phyloP scores from a whole-genome alignment of 2,329 filamentous ascomycete species.

The Incumbomyces delicatus region DNA sequence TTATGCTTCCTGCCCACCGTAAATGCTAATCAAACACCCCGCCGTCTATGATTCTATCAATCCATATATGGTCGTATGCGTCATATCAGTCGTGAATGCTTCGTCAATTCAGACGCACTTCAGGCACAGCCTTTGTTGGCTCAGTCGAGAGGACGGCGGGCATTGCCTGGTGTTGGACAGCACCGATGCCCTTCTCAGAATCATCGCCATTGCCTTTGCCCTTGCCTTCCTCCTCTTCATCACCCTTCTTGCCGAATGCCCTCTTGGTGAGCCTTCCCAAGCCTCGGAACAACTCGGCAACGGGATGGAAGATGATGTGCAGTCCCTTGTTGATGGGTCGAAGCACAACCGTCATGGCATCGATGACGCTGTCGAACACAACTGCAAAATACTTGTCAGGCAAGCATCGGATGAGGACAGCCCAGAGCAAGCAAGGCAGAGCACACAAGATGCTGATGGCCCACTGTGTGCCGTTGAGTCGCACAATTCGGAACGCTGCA shows the following conservation, averaged over 20 bases:
- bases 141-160: slow-evolving; percentile 1
- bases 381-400: slow-evolving; percentile 54
- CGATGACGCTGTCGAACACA: slow-evolving; percentile 41
- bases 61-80: not conserved
- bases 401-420: slow-evolving; percentile 68
- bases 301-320: slow-evolving; percentile 23
- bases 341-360: slow-evolving; percentile 45
- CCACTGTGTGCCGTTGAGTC: slow-evolving; percentile 69
- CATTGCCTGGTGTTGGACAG: not conserved
- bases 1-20: too few species aligned
- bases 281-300: slow-evolving; percentile 22
- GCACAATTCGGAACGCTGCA: slow-evolving; percentile 63
- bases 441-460: slow-evolving; percentile 77
- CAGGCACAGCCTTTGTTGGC: slow-evolving; percentile 1
- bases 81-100: not conserved
- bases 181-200: slow-evolving; percentile 2
- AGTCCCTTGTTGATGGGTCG: slow-evolving; percentile 28
- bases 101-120: slow-evolving; percentile 1
- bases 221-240: not conserved
- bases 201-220: not conserved
- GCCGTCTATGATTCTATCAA: too few species aligned
- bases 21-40: too few species aligned
- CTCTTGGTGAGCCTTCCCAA: slow-evolving; percentile 18
- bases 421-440: slow-evolving; percentile 74
- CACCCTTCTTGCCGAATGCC: slow-evolving; percentile 9